Conservation (phyloP, 371 early-diverging fungal species). For the Rhizopus sp. region DNA sequence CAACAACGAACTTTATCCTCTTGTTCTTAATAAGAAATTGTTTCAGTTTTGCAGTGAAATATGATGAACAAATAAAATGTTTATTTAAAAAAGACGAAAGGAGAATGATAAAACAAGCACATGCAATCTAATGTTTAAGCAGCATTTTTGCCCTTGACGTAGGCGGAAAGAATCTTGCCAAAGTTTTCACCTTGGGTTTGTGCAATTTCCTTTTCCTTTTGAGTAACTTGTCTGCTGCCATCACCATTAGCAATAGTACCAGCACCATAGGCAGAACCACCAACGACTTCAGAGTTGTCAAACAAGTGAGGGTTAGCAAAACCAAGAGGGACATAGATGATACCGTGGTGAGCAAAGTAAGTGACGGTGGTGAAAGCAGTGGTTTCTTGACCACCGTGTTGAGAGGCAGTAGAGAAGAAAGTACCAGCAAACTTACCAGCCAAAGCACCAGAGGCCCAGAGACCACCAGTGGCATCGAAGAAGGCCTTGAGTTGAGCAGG, state of each 20-base stretch:
- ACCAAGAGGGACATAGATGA: constrained; percentile 79
- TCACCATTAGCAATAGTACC: constrained; percentile 51
- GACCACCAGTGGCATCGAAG: constrained; percentile 70
- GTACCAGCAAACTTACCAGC: constrained; percentile 71
- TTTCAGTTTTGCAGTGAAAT: too few relatives aligned
- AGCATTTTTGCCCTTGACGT: constrained; percentile 31
- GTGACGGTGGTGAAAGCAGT: constrained; percentile 70
- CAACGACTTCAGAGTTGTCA: constrained; percentile 58
- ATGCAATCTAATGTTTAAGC: constrained; percentile 6
- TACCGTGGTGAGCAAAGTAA: constrained; percentile 82
- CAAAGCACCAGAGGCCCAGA: constrained; percentile 72
- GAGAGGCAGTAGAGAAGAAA: constrained; percentile 76
- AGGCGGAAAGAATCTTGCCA: constrained; percentile 52
- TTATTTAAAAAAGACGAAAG: too few relatives aligned
- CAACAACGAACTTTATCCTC: too few relatives aligned
- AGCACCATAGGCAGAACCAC: constrained; percentile 76
- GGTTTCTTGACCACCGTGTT: constrained; percentile 82
- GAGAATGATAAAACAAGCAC: too few relatives aligned
- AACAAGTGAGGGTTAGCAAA: constrained; percentile 51
- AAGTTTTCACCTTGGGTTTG: constrained; percentile 65
- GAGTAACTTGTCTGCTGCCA: constrained; percentile 65
- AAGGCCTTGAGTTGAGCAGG: constrained; percentile 80
- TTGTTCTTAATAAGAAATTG: too few relatives aligned
- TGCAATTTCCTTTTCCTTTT: constrained; percentile 71
- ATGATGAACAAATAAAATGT: too few relatives aligned